phyloP scores from a whole-genome alignment of 2,329 filamentous ascomycete species.

The Cladosporium sp. region DNA sequence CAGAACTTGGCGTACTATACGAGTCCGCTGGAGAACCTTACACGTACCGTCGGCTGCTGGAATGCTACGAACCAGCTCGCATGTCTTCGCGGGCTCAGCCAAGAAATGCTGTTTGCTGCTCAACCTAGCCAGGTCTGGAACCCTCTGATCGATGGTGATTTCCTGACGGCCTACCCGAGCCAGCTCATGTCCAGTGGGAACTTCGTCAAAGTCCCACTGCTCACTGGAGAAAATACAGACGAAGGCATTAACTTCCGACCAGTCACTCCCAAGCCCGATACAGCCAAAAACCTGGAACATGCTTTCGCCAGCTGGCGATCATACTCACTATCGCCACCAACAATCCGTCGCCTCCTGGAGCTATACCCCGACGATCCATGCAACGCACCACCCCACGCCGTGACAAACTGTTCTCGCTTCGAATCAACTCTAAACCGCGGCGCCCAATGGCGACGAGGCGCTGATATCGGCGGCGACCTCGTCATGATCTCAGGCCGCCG shows the following conservation, averaged over 20 bases:
- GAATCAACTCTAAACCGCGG: constrained; percentile 33
- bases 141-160: constrained; percentile 49
- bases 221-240: constrained; percentile 54
- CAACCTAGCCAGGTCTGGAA: constrained; percentile 35
- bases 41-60: constrained; percentile 12
- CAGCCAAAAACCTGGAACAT: constrained; percentile 39
- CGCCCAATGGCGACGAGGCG: constrained; percentile 47
- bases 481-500: constrained; percentile 52
- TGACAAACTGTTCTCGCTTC: constrained; percentile 28
- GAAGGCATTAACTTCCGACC: constrained; percentile 47
- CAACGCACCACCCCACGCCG: constrained; percentile 46
- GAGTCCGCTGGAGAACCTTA: constrained; percentile 1
- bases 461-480: constrained; percentile 50
- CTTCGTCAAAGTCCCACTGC: constrained; percentile 47
- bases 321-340: constrained; percentile 49
- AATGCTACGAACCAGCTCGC: constrained; percentile 32
- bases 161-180: constrained; percentile 51
- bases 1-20: constrained; percentile 3
- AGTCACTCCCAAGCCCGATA: constrained; percentile 44
- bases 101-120: constrained; percentile 42
- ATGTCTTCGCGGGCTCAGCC: constrained; percentile 37
- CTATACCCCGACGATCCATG: constrained; percentile 54
- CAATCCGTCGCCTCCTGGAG: constrained; percentile 46
- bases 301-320: constrained; percentile 46
- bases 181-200: constrained; percentile 45